phyloP scores from a whole-genome alignment of 2,329 filamentous ascomycete species.

The Fusarium sulawesiense region DNA sequence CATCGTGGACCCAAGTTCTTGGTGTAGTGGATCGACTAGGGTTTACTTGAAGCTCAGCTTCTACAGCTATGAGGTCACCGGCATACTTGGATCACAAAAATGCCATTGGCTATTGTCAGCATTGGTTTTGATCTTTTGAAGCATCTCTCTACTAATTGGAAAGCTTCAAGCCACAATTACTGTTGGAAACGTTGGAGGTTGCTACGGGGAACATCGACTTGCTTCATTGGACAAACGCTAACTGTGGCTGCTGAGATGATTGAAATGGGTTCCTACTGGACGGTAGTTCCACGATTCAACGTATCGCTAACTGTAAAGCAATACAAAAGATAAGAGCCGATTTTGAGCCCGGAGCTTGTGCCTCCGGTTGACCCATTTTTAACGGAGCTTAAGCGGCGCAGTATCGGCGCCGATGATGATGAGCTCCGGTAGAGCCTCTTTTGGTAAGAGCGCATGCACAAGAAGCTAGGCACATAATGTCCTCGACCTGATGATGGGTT shows the following conservation, averaged over 20 bases:
- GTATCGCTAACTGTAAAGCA: neutral
- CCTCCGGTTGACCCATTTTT: conserved; percentile 10
- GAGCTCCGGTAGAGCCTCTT: neutral
- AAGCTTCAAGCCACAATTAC: neutral
- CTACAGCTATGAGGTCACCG: neutral
- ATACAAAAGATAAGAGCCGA: neutral
- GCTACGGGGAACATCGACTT: neutral
- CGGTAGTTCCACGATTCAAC: neutral
- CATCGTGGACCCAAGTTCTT: neutral
- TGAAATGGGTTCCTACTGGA: neutral
- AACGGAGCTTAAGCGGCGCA: conserved; percentile 3
- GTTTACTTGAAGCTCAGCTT: neutral
- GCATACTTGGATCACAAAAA: neutral
- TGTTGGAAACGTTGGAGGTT: neutral
- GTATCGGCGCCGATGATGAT: conserved; percentile 1
- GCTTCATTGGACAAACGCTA: neutral
- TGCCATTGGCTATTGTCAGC: neutral
- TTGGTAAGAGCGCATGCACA: neutral
- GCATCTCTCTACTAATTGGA: neutral
- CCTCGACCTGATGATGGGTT: neutral
- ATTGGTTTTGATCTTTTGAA: neutral
- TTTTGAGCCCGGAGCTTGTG: conserved; percentile 16
- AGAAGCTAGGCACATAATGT: neutral
- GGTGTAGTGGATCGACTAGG: conserved; percentile 5
- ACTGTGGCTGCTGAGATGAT: neutral